Percentiles rank a stretch among this genome's conserved stretches.
phyloP scores from a whole-genome alignment of 495 filamentous ascomycete genomes.

The Annulohypoxylon stygium region DNA sequence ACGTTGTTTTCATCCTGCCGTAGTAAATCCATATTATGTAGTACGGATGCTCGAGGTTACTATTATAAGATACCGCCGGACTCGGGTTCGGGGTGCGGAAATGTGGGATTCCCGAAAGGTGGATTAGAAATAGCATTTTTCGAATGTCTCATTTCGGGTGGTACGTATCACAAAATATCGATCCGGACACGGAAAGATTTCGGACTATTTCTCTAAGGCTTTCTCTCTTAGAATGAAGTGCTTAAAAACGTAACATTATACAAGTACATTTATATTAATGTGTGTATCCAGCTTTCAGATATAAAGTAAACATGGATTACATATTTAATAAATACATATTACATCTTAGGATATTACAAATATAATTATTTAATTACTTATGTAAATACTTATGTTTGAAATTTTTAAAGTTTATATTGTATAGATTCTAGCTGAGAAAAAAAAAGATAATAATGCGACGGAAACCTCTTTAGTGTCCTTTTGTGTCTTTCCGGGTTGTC shows the following conservation, averaged over 20 bases:
- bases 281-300: not conserved
- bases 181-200: slow-evolving; percentile 7
- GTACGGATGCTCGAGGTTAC: not conserved
- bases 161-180: slow-evolving; percentile 2
- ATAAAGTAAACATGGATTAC: not conserved
- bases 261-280: not conserved
- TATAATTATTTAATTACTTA: not conserved
- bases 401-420: too few species aligned
- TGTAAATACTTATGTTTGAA: not conserved
- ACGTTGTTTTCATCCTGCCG: not conserved
- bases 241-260: not conserved
- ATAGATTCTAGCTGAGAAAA: too few species aligned
- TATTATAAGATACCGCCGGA: not conserved
- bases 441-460: not conserved
- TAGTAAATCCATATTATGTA: not conserved
- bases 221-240: not conserved
- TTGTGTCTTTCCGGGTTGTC: slow-evolving; percentile 28
- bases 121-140: not conserved
- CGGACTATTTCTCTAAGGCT: not conserved
- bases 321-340: too few species aligned
- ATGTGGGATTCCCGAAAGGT: slow-evolving; percentile 20
- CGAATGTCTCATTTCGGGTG: not conserved
- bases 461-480: not conserved
- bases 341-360: not conserved
- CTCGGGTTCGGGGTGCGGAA: slow-evolving; percentile 24